A percentile compares a stretch with the other conserved stretches of the same genome.
phyloP scores from a whole-genome alignment of 768 basidiomycete species.

The Daedaleopsis sinensis region DNA sequence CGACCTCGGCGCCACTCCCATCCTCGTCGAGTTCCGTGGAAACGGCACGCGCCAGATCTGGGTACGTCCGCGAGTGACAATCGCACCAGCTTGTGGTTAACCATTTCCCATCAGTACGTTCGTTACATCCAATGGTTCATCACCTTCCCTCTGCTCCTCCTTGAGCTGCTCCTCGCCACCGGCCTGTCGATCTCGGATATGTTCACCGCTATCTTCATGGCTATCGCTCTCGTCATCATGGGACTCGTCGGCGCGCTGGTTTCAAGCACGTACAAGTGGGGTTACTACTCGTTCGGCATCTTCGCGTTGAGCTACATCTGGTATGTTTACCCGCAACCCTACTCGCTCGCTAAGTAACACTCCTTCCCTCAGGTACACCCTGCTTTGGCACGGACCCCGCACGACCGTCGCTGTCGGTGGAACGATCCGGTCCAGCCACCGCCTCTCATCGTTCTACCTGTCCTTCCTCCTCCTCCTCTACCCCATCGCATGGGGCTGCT shows the following conservation, averaged over 20 bases:
- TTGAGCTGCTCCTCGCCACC: constrained; percentile 48
- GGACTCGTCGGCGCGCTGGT: constrained; percentile 54
- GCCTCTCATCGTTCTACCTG: constrained; percentile 44
- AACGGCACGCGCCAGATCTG: constrained; percentile 44
- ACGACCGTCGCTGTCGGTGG: constrained; percentile 30
- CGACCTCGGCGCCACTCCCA: constrained; percentile 51
- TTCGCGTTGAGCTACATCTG: constrained; percentile 46
- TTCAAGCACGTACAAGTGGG: constrained; percentile 53
- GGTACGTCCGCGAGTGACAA: constrained; percentile 34
- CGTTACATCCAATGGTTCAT: constrained; percentile 58
- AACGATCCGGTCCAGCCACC: constrained; percentile 31
- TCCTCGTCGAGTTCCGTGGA: constrained; percentile 47
- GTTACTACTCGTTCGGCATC: constrained; percentile 49
- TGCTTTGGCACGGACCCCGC: constrained; percentile 33
- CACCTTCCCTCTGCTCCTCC: constrained; percentile 52
- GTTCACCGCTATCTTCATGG: constrained; percentile 46
- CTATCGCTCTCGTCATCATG: constrained; percentile 45
- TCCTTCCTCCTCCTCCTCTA: constrained; percentile 61
- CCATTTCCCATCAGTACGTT: constrained; percentile 42
- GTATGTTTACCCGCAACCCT: too few species aligned
- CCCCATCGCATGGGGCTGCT: constrained; percentile 59
- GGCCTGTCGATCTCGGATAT: constrained; percentile 50
- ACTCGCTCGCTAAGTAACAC: too few species aligned
- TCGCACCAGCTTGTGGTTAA: constrained; percentile 38
- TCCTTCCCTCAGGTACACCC: constrained; percentile 30